Conservation (phyloP, 805 yeast species). For the Lipomyces japonicus region DNA sequence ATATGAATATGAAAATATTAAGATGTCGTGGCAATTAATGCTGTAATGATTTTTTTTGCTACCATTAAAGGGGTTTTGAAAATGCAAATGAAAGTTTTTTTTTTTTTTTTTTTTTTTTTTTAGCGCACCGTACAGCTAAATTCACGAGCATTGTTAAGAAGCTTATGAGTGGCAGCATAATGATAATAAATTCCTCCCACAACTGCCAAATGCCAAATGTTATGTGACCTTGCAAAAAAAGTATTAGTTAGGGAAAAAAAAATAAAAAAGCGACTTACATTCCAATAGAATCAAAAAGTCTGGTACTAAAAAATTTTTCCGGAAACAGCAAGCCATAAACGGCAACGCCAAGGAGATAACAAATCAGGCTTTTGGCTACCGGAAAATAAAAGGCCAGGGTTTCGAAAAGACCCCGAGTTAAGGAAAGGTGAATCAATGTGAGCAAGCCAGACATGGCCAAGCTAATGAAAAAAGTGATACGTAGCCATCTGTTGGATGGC, state of each 20-base stretch:
- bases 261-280: conserved; percentile 71
- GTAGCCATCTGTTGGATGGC: conserved; percentile 74
- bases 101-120: neutral
- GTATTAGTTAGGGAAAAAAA: conserved; percentile 46
- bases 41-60: too few relatives aligned
- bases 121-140: conserved; percentile 25
- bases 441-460: conserved; percentile 71
- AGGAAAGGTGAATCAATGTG: conserved; percentile 55
- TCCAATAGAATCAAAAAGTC: conserved; percentile 47
- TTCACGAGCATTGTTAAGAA: conserved; percentile 50
- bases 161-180: conserved; percentile 69
- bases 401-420: conserved; percentile 52
- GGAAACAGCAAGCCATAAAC: conserved; percentile 87
- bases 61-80: too few relatives aligned
- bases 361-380: conserved; percentile 61
- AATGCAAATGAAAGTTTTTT: neutral
- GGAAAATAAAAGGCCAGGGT: conserved; percentile 62
- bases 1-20: too few relatives aligned
- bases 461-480: conserved; percentile 76
- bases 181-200: conserved; percentile 87
- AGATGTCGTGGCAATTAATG: too few relatives aligned
- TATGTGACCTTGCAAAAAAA: conserved; percentile 55
- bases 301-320: conserved; percentile 59
- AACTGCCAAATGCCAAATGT: conserved; percentile 91
- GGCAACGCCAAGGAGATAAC: conserved; percentile 78